These are phyloP conservation scores for Persicaria maculosa DNA, from an alignment of 148 eudicot genomes.

Conservation along the genomic window DNA sequence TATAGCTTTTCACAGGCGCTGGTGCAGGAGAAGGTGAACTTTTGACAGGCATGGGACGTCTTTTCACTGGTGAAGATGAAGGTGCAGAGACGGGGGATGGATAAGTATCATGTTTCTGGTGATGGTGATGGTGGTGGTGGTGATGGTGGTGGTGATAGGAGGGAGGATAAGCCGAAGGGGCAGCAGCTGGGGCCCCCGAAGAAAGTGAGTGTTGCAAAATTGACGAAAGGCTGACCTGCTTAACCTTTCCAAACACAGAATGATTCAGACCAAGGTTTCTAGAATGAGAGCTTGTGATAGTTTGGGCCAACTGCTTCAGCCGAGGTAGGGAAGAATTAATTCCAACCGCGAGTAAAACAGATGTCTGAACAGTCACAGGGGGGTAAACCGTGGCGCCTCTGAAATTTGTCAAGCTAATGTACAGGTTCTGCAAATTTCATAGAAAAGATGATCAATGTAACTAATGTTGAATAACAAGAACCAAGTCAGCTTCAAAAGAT, in stretches of 20 bases:
- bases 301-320: constrained; percentile 81
- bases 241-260: constrained; percentile 82
- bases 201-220: constrained; percentile 47
- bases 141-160: constrained; percentile 41
- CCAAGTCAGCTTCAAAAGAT: background rate
- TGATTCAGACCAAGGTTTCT: constrained; percentile 90
- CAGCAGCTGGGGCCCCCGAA: constrained; percentile 33
- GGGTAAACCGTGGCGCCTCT: constrained; percentile 79
- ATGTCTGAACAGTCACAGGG: constrained; percentile 71
- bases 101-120: constrained; percentile 30
- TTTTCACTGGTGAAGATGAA: constrained; percentile 32
- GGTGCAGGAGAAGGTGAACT: constrained; percentile 38
- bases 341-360: constrained; percentile 65
- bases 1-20: constrained; percentile 35
- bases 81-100: constrained; percentile 49
- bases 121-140: constrained; percentile 56
- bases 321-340: constrained; percentile 53
- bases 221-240: constrained; percentile 87
- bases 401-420: constrained; percentile 62
- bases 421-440: constrained; percentile 62
- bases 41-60: constrained; percentile 24
- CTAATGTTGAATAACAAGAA: background rate
- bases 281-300: constrained; percentile 59
- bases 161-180: constrained; percentile 46
- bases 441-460: constrained; percentile 5